Conservation (phyloP, 345 rosid genomes). For the Gynandropsis gynandra region DNA sequence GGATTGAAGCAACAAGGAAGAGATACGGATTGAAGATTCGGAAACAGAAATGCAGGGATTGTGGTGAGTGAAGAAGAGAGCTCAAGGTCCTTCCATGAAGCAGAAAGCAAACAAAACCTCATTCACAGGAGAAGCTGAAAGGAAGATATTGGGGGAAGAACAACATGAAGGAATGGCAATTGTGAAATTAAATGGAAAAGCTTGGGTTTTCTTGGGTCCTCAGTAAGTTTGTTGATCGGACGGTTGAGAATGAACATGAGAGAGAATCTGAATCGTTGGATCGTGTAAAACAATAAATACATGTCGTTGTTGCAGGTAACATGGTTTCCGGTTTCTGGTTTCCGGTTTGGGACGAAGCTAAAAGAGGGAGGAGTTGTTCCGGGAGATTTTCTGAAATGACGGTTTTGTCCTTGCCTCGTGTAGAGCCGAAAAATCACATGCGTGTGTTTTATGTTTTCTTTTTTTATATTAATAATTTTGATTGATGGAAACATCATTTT, state of each 20-base stretch:
- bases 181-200: constrained; percentile 15
- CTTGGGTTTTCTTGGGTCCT: not conserved
- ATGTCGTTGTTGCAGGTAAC: constrained; percentile 38
- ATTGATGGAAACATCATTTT: not conserved
- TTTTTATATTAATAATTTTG: constrained; percentile 1
- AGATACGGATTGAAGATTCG: constrained; percentile 10
- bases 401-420: constrained; percentile 13
- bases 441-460: constrained; percentile 12
- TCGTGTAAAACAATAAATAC: constrained; percentile 24
- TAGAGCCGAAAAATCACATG: constrained; percentile 19
- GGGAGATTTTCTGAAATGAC: not conserved
- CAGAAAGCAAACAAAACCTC: constrained; percentile 40
- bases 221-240: constrained; percentile 18
- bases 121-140: constrained; percentile 20
- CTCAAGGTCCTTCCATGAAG: constrained; percentile 59
- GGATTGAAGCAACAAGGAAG: constrained; percentile 7
- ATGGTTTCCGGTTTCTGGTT: constrained; percentile 31
- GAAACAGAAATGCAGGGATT: constrained; percentile 25
- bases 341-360: constrained; percentile 25
- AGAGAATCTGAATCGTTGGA: constrained; percentile 31
- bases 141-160: not conserved
- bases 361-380: not conserved
- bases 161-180: constrained; percentile 15
- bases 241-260: constrained; percentile 22
- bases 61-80: constrained; percentile 21